Conservation (phyloP, 345 rosid species). For the Salix suchowensis region DNA sequence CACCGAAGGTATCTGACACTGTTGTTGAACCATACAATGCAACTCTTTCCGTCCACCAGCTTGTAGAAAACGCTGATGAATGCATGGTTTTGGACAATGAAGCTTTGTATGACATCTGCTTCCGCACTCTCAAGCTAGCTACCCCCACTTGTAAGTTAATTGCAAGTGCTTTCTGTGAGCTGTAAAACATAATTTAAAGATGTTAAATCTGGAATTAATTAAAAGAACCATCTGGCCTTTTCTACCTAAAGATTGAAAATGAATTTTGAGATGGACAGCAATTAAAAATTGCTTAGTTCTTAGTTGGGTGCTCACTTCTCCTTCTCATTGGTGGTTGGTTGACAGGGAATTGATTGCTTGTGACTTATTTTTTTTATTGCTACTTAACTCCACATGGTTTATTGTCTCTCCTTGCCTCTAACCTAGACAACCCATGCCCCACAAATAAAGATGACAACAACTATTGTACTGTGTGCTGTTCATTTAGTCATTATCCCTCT, state of each 20-base stretch:
- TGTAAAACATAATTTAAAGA: neutral
- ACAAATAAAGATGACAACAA: neutral
- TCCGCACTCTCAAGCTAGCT: slow-evolving; percentile 26
- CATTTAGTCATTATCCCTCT: neutral
- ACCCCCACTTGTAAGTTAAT: slow-evolving; percentile 23
- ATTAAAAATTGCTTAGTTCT: neutral
- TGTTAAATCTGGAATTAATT: neutral
- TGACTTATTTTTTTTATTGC: neutral
- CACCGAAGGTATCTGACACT: slow-evolving; percentile 26
- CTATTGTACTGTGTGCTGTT: neutral
- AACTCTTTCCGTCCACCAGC: slow-evolving; percentile 26
- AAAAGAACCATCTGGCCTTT: neutral
- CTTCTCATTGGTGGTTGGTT: slow-evolving; percentile 1
- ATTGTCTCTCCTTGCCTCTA: neutral
- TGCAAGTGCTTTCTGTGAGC: neutral
- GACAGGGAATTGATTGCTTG: neutral
- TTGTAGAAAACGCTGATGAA: slow-evolving; percentile 22
- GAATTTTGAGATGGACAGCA: neutral
- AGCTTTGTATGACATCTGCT: slow-evolving; percentile 27
- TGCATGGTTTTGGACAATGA: slow-evolving; percentile 29
- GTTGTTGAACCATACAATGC: slow-evolving; percentile 27
- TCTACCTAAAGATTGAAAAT: neutral
- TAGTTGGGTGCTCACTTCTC: neutral
- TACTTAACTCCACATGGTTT: neutral
- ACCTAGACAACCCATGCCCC: neutral